phyloP scores from a whole-genome alignment of 495 filamentous ascomycete species.

The Hypoxylon rickii region DNA sequence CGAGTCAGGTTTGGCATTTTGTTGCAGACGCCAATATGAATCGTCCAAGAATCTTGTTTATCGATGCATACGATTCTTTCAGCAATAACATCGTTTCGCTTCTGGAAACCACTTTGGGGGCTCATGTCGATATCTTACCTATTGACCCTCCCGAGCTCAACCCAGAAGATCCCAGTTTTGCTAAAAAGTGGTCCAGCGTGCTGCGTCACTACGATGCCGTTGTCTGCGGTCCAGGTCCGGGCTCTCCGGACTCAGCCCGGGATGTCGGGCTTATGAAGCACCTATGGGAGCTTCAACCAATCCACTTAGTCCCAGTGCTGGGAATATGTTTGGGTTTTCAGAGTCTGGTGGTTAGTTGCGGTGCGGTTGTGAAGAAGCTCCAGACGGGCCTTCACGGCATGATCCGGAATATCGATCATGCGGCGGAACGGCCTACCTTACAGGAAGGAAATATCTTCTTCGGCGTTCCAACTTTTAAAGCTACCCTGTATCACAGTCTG shows the following conservation, averaged over 20 bases:
- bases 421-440: slow-evolving; percentile 36
- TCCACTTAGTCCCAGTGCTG: slow-evolving; percentile 70
- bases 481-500: slow-evolving; percentile 88
- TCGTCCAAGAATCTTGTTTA: slow-evolving; percentile 68
- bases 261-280: slow-evolving; percentile 82
- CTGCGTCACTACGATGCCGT: slow-evolving; percentile 72
- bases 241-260: slow-evolving; percentile 57
- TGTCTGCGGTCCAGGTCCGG: slow-evolving; percentile 81
- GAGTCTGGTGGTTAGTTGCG: slow-evolving; percentile 70
- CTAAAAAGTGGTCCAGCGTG: slow-evolving; percentile 42
- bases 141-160: slow-evolving; percentile 62
- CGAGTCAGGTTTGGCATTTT: slow-evolving; percentile 10
- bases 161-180: slow-evolving; percentile 22
- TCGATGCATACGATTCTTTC: slow-evolving; percentile 96
- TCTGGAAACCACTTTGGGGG: slow-evolving; percentile 66
- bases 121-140: slow-evolving; percentile 69
- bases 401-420: slow-evolving; percentile 64
- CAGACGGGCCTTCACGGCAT: slow-evolving; percentile 79
- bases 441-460: slow-evolving; percentile 47
- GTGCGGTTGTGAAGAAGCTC: slow-evolving; percentile 66
- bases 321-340: slow-evolving; percentile 96
- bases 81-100: slow-evolving; percentile 88
- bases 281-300: slow-evolving; percentile 69
- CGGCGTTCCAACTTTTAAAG: slow-evolving; percentile 61
- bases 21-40: slow-evolving; percentile 29